Evolutionary conservation across 257 asterid species (phyloP).

Genomic region (Catharanthus roseus): DNA sequence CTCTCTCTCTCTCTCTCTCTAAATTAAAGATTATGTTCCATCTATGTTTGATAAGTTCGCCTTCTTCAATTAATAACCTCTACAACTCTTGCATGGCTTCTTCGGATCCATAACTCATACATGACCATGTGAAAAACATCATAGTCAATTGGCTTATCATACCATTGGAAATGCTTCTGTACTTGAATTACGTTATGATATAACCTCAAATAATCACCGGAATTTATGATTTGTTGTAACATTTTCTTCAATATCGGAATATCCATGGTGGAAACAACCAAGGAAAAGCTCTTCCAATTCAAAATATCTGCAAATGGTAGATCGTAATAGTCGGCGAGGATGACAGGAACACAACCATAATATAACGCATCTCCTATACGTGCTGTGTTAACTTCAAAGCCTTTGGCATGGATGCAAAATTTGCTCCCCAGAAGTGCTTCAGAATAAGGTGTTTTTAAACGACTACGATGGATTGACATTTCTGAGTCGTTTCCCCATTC

Average conservation of each 20-base stretch:
- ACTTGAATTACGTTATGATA: constrained; percentile 62
- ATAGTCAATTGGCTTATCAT: constrained; percentile 38
- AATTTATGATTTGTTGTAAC: constrained; percentile 24
- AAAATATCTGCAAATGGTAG: constrained; percentile 71
- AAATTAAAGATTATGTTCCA: no score
- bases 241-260: constrained; percentile 56
- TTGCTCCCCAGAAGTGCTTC: constrained; percentile 72
- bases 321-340: constrained; percentile 77
- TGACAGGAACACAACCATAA: constrained; percentile 85
- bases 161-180: constrained; percentile 70
- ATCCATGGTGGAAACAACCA: constrained; percentile 47
- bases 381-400: constrained; percentile 90
- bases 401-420: constrained; percentile 89
- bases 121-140: constrained; percentile 81
- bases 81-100: constrained; percentile 41
- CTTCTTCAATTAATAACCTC: background rate
- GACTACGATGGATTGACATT: constrained; percentile 48
- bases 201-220: constrained; percentile 39
- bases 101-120: constrained; percentile 81
- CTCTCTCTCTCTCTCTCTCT: no score
- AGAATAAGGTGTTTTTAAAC: constrained; percentile 72
- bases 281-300: constrained; percentile 64
- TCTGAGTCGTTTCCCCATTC: constrained; percentile 53
- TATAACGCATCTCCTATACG: constrained; percentile 72
- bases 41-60: no score